Conservation (phyloP, 257 asterid genomes). For the Solanum verrucosum region DNA sequence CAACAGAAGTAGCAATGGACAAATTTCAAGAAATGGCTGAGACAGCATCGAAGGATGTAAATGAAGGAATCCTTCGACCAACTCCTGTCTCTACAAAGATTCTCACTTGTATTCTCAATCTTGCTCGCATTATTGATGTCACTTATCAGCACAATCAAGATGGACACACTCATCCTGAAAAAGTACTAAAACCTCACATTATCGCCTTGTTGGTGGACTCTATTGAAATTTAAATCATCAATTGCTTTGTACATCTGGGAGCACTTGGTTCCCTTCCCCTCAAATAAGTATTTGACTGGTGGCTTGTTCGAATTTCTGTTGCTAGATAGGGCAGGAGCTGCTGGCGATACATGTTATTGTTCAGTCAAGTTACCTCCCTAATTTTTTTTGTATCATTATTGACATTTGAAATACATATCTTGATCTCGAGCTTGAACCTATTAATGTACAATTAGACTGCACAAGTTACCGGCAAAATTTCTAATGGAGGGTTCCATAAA, state of each 20-base stretch:
- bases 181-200: not conserved
- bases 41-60: constrained; percentile 44
- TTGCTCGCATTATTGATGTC: constrained; percentile 26
- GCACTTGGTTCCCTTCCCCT: not conserved
- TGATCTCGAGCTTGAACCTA: not conserved
- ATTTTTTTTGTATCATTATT: not conserved
- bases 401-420: not conserved
- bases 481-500: not conserved
- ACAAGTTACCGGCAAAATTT: not conserved
- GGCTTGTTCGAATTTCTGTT: not conserved
- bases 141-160: constrained; percentile 25
- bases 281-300: not conserved
- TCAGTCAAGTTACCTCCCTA: not conserved
- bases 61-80: constrained; percentile 26
- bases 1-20: constrained; percentile 25
- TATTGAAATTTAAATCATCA: not conserved
- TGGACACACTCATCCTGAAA: constrained; percentile 39
- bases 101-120: constrained; percentile 14
- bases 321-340: not conserved
- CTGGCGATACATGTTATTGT: not conserved
- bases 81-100: constrained; percentile 4
- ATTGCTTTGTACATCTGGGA: not conserved
- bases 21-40: constrained; percentile 19
- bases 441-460: not conserved
- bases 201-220: constrained; percentile 15